These are phyloP conservation scores for Hymenoscyphus fructigenus DNA, from an alignment of 2,329 filamentous ascomycete genomes.

Conservation along the genomic window DNA sequence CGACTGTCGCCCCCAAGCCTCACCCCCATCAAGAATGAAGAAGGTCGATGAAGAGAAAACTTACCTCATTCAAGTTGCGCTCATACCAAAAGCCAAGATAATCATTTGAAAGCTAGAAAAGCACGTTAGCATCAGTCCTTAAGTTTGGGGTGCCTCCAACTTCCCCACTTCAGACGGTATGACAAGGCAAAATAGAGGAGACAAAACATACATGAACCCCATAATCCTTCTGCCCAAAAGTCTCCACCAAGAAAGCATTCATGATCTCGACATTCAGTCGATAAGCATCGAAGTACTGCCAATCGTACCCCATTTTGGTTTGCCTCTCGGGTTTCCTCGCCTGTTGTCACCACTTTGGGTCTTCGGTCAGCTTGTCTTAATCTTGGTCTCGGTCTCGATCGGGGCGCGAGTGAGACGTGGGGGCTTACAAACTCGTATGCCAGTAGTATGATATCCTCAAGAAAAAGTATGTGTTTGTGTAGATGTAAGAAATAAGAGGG, in stretches of 20 bases:
- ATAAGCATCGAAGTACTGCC: slow-evolving; percentile 1
- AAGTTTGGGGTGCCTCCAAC: too few species aligned
- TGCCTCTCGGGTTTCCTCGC: neutral
- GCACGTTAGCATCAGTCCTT: neutral
- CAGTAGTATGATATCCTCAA: too few species aligned
- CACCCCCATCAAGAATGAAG: neutral
- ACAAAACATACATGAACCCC: neutral
- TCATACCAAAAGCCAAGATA: neutral
- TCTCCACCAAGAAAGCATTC: neutral
- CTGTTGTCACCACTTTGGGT: too few species aligned
- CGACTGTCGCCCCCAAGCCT: neutral
- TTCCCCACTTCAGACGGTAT: too few species aligned
- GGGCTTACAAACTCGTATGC: neutral
- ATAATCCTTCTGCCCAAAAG: neutral
- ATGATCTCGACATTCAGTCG: neutral
- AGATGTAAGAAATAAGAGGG: too few species aligned
- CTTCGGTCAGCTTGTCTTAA: neutral
- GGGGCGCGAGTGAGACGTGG: neutral
- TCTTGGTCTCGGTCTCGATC: neutral
- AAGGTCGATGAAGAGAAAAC: neutral
- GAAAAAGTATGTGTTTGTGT: too few species aligned
- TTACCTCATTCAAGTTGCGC: neutral
- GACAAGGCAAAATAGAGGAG: too few species aligned
- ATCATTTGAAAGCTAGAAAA: neutral
- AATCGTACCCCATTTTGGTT: neutral